Base-by-base conservation (phyloP, 2,329 filamentous ascomycete species). In the Lanzia echinophila region DNA sequence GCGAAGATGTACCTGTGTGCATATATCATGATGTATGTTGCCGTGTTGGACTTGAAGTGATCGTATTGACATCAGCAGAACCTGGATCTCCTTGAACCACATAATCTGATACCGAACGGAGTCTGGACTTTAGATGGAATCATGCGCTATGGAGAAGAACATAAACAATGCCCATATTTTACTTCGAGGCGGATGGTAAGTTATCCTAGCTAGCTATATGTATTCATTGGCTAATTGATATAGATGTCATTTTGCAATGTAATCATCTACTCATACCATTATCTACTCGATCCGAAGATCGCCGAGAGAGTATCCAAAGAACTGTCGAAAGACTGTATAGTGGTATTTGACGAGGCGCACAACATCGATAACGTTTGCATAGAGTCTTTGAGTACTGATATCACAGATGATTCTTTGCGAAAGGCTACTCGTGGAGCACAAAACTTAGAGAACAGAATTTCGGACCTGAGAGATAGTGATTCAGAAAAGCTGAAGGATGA, bases 321-420 rank as follows among this genome's bases (percentile, higher is more conserved):
- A 66, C 81, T 99, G 11, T 96, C 94, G 0, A 96, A 96, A 64
- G 95, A 99, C 69, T 96, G 91, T 69, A 99, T 99, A 50, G 89
- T 99, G 19, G 94, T 99, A 3, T 99, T 99, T 61, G 94, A 99
- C 66, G 94, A 99, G 71, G 94, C 94, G 13, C 94, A 99, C 74
- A 99, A 99, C 67, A 99, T 99, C 63, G 94, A 99, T 77, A 99
- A 99, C 68, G 94, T 99, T 56, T 99, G 95, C 69, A 99, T 99
- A 62, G 94, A 99, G 68, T 92, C 94, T 2, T 75, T 97, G 12
- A 99, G 94, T 67, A 97, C 96, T 41, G 94, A 99, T 65, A 82
- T 99, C 54, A 97, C 92, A 0, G 91, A 99, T 67, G 94, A 97
- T 62, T 96, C 92, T 0, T 71, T 99, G 50, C 83, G 91, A 20